Conservation (phyloP, 2,329 filamentous ascomycete genomes). For the Trichoderma koningiopsis region DNA sequence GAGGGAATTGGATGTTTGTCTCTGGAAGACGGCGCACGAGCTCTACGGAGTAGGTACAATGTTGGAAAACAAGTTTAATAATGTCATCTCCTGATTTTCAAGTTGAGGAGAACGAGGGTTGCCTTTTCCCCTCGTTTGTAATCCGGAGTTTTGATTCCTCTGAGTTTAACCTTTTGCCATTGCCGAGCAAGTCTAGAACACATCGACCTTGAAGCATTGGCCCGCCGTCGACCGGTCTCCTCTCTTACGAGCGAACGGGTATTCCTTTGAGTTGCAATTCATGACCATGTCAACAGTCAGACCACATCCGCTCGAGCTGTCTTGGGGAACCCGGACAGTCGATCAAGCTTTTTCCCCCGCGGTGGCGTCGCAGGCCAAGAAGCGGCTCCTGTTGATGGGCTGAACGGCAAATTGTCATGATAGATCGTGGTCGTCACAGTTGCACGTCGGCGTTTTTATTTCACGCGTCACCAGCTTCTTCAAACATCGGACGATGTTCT, state of each 20-base stretch:
- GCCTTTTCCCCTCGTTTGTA: slow-evolving; percentile 3
- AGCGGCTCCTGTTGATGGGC: slow-evolving; percentile 2
- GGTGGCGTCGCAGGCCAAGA: slow-evolving; percentile 11
- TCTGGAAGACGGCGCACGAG: slow-evolving; percentile 1
- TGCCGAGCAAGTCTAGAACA: slow-evolving; percentile 16
- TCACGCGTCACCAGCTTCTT: slow-evolving; percentile 1
- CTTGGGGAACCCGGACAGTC: slow-evolving; percentile 5
- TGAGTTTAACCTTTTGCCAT: slow-evolving; percentile 16
- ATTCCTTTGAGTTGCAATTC: background rate
- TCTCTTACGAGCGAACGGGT: slow-evolving; percentile 14
- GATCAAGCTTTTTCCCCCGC: slow-evolving; percentile 11
- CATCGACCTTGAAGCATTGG: background rate
- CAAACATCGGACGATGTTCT: slow-evolving; percentile 4
- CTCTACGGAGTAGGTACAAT: slow-evolving; percentile 16
- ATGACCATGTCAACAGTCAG: background rate
- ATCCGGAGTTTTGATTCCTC: slow-evolving; percentile 10
- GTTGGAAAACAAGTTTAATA: slow-evolving; percentile 21
- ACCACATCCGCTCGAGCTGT: background rate
- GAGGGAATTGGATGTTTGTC: background rate
- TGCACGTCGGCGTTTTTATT: slow-evolving; percentile 16
- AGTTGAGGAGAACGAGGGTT: background rate
- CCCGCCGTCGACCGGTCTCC: slow-evolving; percentile 9
- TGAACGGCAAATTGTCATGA: slow-evolving; percentile 20
- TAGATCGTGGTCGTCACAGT: slow-evolving; percentile 1
- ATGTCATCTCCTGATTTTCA: background rate